Base-by-base conservation (phyloP, 371 early-diverging fungal genomes). In the Lichtheimia hyalospora region DNA sequence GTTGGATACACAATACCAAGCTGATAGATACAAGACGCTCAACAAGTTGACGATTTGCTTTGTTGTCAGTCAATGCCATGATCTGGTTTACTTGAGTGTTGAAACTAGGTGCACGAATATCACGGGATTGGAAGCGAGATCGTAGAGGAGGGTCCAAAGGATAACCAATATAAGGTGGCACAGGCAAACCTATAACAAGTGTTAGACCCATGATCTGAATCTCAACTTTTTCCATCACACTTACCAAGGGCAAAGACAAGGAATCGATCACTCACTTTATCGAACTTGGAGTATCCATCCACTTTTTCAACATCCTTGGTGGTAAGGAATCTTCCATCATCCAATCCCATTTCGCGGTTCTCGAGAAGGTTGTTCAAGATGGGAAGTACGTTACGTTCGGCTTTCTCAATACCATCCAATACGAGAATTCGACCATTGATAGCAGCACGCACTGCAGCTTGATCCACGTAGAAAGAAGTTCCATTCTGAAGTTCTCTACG, bases 281-380 rank as follows among this genome's bases (percentile, higher is more conserved):
- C 87, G 54, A 93, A 76, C 52, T 51, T 54, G n/a, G 56, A 46
- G 50, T 62, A 55, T 1, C 56, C 62, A 27, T 42, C n/a, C 16
- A 51, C 16, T 27, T 28, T 34, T 58, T 86, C 87, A 20, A 76
- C 62, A n/a, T 84, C 84, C 61, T 84, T 82, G 25, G 88, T 81
- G 12, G 90, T 87, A 49, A 93, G 76, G 69, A 90, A 91, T 3
- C 91, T 80, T 18, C 94, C 94, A 66, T 93, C 92, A 58, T 93
- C 94, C 40, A 94, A 72, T 24, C 86, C 72, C 92, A 94, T 92
- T 75, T 94, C 94, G 46, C 94, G 75, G 63, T 94, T 94, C 66
- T 94, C 94, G 46, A 94, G 67, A 57, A 94, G 68, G 66, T 94
- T 94, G 75, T 94, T 94, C 59, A 94, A 71, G 23, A 94, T 87